Conservation (phyloP, 495 filamentous ascomycete species). For the Daldinia decipiens region DNA sequence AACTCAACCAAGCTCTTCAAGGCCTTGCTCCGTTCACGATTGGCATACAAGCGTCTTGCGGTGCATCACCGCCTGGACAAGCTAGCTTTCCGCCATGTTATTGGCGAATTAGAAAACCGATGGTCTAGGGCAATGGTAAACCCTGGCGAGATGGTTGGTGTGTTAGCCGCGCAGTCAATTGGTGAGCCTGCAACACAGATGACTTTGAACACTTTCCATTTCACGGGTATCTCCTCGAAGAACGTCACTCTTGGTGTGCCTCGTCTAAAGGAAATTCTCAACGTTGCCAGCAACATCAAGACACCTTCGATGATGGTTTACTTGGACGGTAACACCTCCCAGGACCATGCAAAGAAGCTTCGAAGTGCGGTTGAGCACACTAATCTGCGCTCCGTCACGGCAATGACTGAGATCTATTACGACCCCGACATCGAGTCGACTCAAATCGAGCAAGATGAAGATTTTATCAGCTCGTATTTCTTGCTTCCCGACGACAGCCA, state of each 20-base stretch:
- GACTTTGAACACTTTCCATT: conserved; percentile 99
- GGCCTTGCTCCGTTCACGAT: conserved; percentile 84
- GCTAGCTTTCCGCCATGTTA: conserved; percentile 89
- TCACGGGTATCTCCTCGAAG: conserved; percentile 99
- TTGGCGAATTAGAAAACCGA: conserved; percentile 89
- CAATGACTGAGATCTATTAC: conserved; percentile 94
- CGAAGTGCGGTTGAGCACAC: conserved; percentile 93
- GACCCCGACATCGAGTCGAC: conserved; percentile 91
- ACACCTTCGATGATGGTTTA: conserved; percentile 98
- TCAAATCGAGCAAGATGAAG: conserved; percentile 83
- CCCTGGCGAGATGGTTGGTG: conserved; percentile 98
- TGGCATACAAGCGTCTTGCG: conserved; percentile 92
- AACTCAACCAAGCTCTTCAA: conserved; percentile 92
- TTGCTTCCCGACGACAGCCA: conserved; percentile 86
- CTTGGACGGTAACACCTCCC: conserved; percentile 69
- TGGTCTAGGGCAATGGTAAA: conserved; percentile 83
- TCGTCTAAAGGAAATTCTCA: conserved; percentile 98
- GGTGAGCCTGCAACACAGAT: conserved; percentile 99
- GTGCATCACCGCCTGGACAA: conserved; percentile 85
- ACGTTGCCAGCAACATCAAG: conserved; percentile 97
- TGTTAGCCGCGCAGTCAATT: conserved; percentile 96
- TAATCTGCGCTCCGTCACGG: conserved; percentile 89
- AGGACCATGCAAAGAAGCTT: conserved; percentile 84
- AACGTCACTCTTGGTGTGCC: conserved; percentile 99
- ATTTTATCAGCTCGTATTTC: conserved; percentile 98